Percentiles rank a stretch among this genome's conserved stretches.
These are phyloP conservation scores for Phytopythium mirpurense DNA, from an alignment of 352 stramenopile genomes.

Conservation along the genomic window DNA sequence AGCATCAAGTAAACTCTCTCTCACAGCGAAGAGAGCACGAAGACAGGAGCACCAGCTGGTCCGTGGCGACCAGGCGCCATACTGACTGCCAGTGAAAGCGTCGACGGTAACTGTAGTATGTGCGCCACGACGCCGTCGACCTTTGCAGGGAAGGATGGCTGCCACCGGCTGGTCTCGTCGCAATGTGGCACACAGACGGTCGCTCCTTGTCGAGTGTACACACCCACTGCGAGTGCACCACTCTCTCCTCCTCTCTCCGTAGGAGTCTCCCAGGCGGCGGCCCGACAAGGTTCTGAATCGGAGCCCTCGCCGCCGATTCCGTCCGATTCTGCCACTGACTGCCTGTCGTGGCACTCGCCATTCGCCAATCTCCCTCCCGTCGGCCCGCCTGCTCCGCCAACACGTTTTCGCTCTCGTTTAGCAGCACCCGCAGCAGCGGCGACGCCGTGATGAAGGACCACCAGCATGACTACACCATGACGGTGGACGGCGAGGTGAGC, in stretches of 20 bases:
- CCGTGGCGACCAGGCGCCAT: neutral
- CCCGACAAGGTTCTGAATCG: too few relatives aligned
- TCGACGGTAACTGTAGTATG: too few relatives aligned
- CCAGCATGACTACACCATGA: slow-evolving; percentile 6
- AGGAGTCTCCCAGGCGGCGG: too few relatives aligned
- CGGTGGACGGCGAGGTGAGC: slow-evolving; percentile 5
- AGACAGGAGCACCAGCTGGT: neutral
- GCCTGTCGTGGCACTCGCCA: too few relatives aligned
- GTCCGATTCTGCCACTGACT: too few relatives aligned
- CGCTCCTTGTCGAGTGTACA: neutral
- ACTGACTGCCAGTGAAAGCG: too few relatives aligned
- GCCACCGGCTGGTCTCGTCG: neutral
- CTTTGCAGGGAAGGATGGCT: neutral
- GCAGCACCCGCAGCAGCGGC: neutral
- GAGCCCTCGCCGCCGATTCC: neutral
- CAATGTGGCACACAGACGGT: neutral
- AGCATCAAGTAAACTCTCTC: too few relatives aligned
- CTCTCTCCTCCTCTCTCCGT: too few relatives aligned
- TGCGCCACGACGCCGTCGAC: too few relatives aligned
- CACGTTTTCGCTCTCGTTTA: too few relatives aligned
- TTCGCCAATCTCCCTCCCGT: neutral
- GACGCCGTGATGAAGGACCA: slow-evolving; percentile 4
- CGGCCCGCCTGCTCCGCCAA: neutral
- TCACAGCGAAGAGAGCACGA: neutral
- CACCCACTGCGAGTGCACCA: neutral